Conservation (phyloP, 169 alveolate species). For the Perkinsus olseni region DNA sequence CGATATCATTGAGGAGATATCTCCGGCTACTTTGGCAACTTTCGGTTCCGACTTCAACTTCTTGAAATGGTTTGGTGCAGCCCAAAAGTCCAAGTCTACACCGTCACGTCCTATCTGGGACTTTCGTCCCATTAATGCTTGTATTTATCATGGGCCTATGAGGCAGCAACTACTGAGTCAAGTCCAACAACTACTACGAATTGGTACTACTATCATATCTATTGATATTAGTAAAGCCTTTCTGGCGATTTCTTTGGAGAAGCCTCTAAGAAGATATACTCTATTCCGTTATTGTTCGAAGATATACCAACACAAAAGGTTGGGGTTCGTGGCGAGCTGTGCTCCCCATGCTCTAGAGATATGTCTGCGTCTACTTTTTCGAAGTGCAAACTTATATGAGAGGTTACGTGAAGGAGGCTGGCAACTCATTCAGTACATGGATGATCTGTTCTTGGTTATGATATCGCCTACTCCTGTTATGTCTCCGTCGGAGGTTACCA, state of each 20-base stretch:
- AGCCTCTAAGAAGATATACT: background rate
- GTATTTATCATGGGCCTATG: background rate
- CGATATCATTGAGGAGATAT: background rate
- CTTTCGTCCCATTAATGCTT: background rate
- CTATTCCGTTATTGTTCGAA: background rate
- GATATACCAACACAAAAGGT: background rate
- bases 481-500: background rate
- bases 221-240: background rate
- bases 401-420: background rate
- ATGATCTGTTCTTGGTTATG: background rate
- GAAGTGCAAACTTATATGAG: background rate
- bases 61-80: background rate
- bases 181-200: background rate
- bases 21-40: background rate
- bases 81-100: background rate
- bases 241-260: background rate
- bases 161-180: background rate
- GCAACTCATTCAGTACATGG: background rate
- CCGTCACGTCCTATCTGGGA: background rate
- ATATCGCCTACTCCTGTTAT: background rate
- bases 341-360: background rate
- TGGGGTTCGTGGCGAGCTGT: background rate
- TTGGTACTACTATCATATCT: background rate
- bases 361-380: background rate
- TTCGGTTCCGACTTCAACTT: background rate